Evolutionary conservation across 2,329 filamentous ascomycete species (phyloP).

Genomic region (Fusarium nelsonii): DNA sequence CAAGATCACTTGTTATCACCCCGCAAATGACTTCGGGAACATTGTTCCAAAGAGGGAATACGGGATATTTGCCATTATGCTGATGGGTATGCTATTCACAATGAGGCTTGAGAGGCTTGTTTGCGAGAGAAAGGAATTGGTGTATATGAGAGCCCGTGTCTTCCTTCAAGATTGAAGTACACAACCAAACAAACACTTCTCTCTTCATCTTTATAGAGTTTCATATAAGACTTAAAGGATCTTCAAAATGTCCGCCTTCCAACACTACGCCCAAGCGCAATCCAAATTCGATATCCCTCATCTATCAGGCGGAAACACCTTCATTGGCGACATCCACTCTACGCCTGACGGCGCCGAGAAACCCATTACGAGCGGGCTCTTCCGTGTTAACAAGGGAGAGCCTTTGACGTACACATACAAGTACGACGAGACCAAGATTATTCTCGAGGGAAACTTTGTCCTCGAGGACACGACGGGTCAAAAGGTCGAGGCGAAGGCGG

Average conservation of each 20-base stretch:
- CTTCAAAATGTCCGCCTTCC: conserved; percentile 57
- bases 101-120: not conserved
- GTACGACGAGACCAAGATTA: conserved; percentile 81
- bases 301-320: conserved; percentile 76
- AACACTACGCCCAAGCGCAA: conserved; percentile 69
- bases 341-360: conserved; percentile 68
- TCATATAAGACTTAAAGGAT: not conserved
- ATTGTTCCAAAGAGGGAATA: conserved; percentile 37
- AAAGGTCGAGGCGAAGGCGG: conserved; percentile 68
- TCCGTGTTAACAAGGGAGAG: conserved; percentile 75
- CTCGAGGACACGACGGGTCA: conserved; percentile 73
- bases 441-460: conserved; percentile 74
- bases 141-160: conserved; percentile 29
- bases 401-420: conserved; percentile 76
- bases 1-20: conserved; percentile 7
- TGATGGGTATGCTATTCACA: not conserved
- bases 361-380: conserved; percentile 74
- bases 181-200: conserved; percentile 12
- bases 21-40: conserved; percentile 22
- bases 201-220: not conserved
- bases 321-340: conserved; percentile 71
- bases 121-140: not conserved
- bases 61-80: not conserved
- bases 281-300: conserved; percentile 72
- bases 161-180: conserved; percentile 11